Evolutionary conservation across 805 yeast species (phyloP), one percentile per base, ranked within the genome.

Genomic region (Lipomyces japonicus): DNA sequence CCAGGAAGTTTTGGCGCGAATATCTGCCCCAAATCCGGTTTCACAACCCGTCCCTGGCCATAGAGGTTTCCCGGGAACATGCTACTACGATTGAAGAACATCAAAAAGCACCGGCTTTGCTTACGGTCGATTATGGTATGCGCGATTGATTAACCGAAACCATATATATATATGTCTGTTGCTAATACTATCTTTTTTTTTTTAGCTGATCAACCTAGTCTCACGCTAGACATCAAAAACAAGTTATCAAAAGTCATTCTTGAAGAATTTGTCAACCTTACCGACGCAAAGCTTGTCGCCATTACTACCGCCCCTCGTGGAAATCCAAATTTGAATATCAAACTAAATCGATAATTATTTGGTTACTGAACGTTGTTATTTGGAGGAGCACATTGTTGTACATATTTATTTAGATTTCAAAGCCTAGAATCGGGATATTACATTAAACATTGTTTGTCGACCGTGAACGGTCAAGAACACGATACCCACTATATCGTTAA

Each of bases 11-110:
- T 68, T 86, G 95, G 93, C 79, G 78, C 60, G 70, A 73, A 44
- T 77, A 80, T 68, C 71, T 89, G 50, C 95, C 93, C 23, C 80
- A 89, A 4, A 73, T 89, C 55, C 82, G 80, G 65, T 89, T 85
- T 67, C 90, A 87, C 70, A 89, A 89, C 66, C 90, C 91, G n/a
- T 70, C 71, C 39, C 63, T 85, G 24, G 75, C 79, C 22, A 79
- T 87, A 48, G 73, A 75, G 22, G 82, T 87, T 31, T 70, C 75
- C 12, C 46, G 46, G 19, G 26, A 37, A 9, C 39, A 31, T 6
- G 53, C 48, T 7, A 49, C 9, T 6, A 28, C 48, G 7, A 18
- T 16, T 73, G 89, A 58, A 73, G 72, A 35, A 64, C 69, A 42
- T 51, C 51, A n/a, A 51, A 61, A 44, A 37, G n/a, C 57, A 54